Evolutionary conservation across 768 basidiomycete genomes (phyloP), one percentile per base, ranked within the genome.

Genomic region (Boletellus emodensis): DNA sequence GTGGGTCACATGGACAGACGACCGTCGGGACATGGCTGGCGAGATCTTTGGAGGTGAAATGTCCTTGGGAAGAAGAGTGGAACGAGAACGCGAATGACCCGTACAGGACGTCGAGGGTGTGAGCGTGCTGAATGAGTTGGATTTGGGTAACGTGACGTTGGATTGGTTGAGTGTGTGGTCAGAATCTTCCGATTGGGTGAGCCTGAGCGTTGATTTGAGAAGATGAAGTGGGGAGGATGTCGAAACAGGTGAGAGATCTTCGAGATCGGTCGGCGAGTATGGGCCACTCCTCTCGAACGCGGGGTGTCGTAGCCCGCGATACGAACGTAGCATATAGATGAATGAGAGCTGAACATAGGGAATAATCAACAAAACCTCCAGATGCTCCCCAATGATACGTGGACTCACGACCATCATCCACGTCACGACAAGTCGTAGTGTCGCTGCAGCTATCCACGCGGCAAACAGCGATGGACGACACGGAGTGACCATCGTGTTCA

Each of bases 381-480:
- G 26, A 40, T 14, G 26, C 15, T 11, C 36, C 20, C 4, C 39
- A 40, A 4, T 18, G 40, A 44, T 26, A 7, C 6, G 5, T 30
- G 49, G 10, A 75, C 85, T 64, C 59, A 89, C 87, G 47, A 80
- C 64, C 43, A 83, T 56, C 24, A 68, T 52, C 36, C 71, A 51
- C 2, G 86, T 87, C 20, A 86, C 42, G 10, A 74, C 59, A 30
- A 86, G 64, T 36, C 87, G 80, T 43, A 80, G 48, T 41, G 76
- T 56, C 0, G 82, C 72, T 9, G 82, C 71, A 37, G 69, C 68
- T 18, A 84, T 60, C 86, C 85, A 89, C 8, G 70, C 65, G 1
- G 71, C 68, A 75, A 80, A 82, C 3, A 57, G 4, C 26, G 41
- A 45, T 0, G 56, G 34, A 20, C 36, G 48, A 42, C 68, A 70